Conservation (phyloP, 2,329 filamentous ascomycete species). For the Sporothrix schenckii region DNA sequence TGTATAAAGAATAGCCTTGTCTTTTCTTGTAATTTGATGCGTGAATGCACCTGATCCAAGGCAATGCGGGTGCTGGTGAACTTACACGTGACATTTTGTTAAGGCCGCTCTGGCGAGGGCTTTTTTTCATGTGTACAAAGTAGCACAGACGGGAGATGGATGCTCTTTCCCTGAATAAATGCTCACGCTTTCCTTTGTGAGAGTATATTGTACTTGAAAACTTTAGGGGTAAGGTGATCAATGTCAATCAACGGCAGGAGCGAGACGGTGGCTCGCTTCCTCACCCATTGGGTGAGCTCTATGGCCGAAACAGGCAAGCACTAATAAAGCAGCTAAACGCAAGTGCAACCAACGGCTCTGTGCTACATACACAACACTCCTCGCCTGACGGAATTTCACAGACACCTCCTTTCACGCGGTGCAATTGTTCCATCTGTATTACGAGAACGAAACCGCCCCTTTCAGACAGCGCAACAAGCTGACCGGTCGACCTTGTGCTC, state of each 20-base stretch:
- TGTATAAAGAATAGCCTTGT: neutral
- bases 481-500: neutral
- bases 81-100: neutral
- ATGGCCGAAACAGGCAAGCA: neutral
- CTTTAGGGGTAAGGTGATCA: neutral
- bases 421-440: neutral
- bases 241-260: neutral
- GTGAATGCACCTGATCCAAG: neutral
- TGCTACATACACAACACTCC: neutral
- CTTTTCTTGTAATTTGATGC: neutral
- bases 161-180: neutral
- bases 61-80: neutral
- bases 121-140: no score
- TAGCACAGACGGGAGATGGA: no score
- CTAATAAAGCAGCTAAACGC: neutral
- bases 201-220: neutral
- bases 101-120: neutral
- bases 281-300: neutral
- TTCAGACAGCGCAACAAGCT: neutral
- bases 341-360: neutral
- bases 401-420: neutral
- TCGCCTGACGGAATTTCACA: neutral
- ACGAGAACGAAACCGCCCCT: neutral
- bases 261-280: neutral
- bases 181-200: neutral